Evolutionary conservation across 2,329 filamentous ascomycete genomes (phyloP), one percentile per base, ranked within the genome.

Genomic region (Beauveria varroae): DNA sequence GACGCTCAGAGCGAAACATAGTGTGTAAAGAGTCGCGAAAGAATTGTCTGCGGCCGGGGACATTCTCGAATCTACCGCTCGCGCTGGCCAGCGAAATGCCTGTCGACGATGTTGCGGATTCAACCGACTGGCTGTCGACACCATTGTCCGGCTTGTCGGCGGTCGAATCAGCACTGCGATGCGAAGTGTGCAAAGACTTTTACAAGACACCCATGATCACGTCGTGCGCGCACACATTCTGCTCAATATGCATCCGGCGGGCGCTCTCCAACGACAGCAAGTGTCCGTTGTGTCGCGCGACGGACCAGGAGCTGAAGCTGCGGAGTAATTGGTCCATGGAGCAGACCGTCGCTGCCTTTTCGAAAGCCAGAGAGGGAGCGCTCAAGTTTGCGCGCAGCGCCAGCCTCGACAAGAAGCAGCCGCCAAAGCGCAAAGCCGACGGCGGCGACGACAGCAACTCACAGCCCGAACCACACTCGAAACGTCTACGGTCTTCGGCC

Each of bases 141-240:
- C 82, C 86, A 2, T 78, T 96, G 1, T 76, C 84, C 18, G 78
- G 78, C 16, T 82, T 96, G 60, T 80, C 86, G 53, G 78, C 83
- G 16, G 84, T 99, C 64, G 95, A 99, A 70, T 86, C 89, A 63
- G 86, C 92, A 3, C 81, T 99, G 22, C 90, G 95, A 68, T 99
- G 95, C 75, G 91, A 98, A 74, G 90, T 99, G 63, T 99, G 95
- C 84, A 98, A 98, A 73, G 96, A 99, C 74, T 96, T 98, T 75
- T 98, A 90, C 78, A 86, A 86, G 64, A 96, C 92, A 56, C 95
- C 95, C 0, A 95, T 99, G 84, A 88, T 97, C 64, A 99, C 95
- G 1, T 90, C 90, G 1, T 99, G 95, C 76, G 89, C 86, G 59
- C 95, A 99, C 72, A 98, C 95, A 0, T 99, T 99, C 71, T 99